Percentiles rank a stretch among this genome's conserved stretches.
phyloP scores from a whole-genome alignment of 305 asterid species.

The Fraxinus platypoda region DNA sequence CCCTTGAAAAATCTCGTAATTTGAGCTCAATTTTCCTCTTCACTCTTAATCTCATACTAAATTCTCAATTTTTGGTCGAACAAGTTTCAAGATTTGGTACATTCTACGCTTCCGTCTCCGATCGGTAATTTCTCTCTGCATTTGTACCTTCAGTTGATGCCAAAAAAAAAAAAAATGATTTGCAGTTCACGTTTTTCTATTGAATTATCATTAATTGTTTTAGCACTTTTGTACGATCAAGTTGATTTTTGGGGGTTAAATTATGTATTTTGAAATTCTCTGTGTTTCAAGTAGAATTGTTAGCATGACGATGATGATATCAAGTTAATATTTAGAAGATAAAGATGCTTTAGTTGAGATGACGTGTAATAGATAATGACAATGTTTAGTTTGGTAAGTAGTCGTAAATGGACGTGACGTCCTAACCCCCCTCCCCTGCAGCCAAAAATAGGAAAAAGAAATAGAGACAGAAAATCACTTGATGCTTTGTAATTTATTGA shows the following conservation, averaged over 20 bases:
- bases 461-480: neutral
- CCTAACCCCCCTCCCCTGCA: neutral
- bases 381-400: neutral
- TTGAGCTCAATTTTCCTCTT: slow-evolving; percentile 3
- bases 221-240: neutral
- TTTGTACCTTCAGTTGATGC: neutral
- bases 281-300: neutral
- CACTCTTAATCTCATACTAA: neutral
- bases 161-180: neutral
- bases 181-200: neutral
- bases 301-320: neutral
- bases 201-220: neutral
- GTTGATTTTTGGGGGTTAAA: neutral
- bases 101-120: slow-evolving; percentile 22
- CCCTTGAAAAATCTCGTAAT: neutral
- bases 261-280: neutral
- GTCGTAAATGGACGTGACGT: neutral
- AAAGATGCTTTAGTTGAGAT: neutral
- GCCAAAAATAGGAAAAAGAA: neutral
- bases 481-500: neutral
- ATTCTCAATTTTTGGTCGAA: neutral
- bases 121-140: slow-evolving; percentile 27
- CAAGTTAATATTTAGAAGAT: neutral
- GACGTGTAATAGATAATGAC: neutral
- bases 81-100: slow-evolving; percentile 17